These are phyloP conservation scores for Silene latifolia DNA, from an alignment of 148 eudicot genomes.

Conservation along the genomic window DNA sequence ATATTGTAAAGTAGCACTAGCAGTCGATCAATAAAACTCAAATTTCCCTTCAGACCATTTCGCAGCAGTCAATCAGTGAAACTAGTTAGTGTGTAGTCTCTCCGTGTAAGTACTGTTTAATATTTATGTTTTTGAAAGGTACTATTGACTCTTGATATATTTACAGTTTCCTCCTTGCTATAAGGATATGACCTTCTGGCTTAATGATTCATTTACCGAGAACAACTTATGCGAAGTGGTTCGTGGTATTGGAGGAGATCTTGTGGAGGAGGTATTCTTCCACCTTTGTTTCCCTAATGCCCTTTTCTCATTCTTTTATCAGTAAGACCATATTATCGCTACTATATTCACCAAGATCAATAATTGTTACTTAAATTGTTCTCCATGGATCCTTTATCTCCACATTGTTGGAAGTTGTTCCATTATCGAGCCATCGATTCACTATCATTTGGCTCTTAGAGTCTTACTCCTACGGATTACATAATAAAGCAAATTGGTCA, in stretches of 20 bases:
- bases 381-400: not conserved
- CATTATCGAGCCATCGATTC: too few species aligned
- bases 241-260: slow-evolving; percentile 89
- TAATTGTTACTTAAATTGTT: too few species aligned
- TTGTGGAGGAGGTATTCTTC: slow-evolving; percentile 76
- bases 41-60: too few species aligned
- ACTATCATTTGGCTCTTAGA: too few species aligned
- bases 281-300: not conserved
- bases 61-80: not conserved
- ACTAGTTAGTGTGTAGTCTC: not conserved
- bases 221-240: slow-evolving; percentile 95
- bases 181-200: slow-evolving; percentile 98
- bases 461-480: too few species aligned
- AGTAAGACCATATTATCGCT: not conserved
- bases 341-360: not conserved
- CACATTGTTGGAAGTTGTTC: not conserved
- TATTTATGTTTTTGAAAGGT: not conserved
- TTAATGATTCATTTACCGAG: slow-evolving; percentile 81
- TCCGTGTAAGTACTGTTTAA: not conserved
- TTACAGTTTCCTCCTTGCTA: slow-evolving; percentile 92
- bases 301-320: not conserved
- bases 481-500: not conserved
- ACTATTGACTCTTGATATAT: not conserved
- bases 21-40: too few species aligned
- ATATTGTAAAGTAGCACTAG: not conserved